Conservation (phyloP, 2,329 filamentous ascomycete species). For the Epichloe sibirici region DNA sequence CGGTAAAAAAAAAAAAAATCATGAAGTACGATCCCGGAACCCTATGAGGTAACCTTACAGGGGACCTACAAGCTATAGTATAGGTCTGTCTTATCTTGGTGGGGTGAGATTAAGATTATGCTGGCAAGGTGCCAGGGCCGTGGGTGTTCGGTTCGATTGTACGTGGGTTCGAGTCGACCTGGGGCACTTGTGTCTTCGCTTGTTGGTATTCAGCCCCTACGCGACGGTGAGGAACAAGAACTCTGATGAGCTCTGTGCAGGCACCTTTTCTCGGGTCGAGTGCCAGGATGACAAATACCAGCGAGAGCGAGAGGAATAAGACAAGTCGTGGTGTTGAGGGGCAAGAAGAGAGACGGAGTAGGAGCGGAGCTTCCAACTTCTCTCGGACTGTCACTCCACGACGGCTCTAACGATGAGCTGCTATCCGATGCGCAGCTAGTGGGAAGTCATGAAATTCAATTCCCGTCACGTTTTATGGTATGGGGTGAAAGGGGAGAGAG, state of each 20-base stretch:
- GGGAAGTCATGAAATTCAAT: neutral
- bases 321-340: neutral
- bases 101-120: conserved; percentile 4
- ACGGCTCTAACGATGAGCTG: neutral
- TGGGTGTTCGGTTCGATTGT: neutral
- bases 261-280: neutral
- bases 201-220: too few species aligned
- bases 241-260: neutral
- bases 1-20: neutral
- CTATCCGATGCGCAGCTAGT: neutral
- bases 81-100: neutral
- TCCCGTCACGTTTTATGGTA: neutral
- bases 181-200: neutral
- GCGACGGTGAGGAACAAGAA: neutral
- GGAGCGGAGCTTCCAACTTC: neutral
- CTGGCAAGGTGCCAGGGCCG: neutral
- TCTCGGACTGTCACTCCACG: neutral
- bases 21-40: neutral
- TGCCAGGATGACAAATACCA: neutral
- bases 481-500: neutral
- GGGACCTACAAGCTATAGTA: neutral
- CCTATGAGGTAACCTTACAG: conserved; percentile 1
- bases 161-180: neutral
- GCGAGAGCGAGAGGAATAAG: neutral
- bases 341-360: neutral